A percentile compares a stretch with the other conserved stretches of the same genome.
Evolutionary conservation across 768 basidiomycete genomes (phyloP).

Genomic region (Harrya chromipes): DNA sequence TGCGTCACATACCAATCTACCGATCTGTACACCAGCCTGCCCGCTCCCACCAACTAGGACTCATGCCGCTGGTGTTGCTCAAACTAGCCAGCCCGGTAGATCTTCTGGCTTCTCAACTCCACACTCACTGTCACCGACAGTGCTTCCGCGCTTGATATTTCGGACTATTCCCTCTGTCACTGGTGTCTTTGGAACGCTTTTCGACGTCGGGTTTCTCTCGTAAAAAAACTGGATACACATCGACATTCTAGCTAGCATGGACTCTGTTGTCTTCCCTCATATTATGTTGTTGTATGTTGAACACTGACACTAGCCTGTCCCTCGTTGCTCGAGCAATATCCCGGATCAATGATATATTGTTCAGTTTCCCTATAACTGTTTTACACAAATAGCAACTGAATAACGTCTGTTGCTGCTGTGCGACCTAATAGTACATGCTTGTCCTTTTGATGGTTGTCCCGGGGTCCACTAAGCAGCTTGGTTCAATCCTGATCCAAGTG

Average conservation of each 20-base stretch:
- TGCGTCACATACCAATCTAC: constrained; percentile 39
- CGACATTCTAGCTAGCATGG: neutral
- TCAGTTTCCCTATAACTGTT: constrained; percentile 14
- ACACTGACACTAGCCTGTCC: constrained; percentile 20
- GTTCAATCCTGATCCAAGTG: no score
- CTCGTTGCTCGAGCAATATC: constrained; percentile 14
- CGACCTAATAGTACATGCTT: no score
- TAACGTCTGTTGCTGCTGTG: no score
- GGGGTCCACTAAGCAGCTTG: no score
- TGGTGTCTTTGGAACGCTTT: constrained; percentile 33
- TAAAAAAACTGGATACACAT: constrained; percentile 17
- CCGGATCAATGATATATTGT: constrained; percentile 11
- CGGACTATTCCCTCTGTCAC: constrained; percentile 32
- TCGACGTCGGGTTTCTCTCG: constrained; percentile 38
- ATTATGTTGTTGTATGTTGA: constrained; percentile 18
- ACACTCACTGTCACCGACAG: constrained; percentile 18
- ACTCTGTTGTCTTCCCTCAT: constrained; percentile 9
- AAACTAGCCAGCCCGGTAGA: neutral
- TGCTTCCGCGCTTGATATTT: constrained; percentile 26
- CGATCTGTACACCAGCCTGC: constrained; percentile 34
- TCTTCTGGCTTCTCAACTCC: constrained; percentile 12
- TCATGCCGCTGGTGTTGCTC: constrained; percentile 1
- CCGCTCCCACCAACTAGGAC: neutral
- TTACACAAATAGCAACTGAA: no score
- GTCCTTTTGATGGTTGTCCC: no score